These are phyloP conservation scores for Pythium phragmiticola DNA, from an alignment of 352 stramenopile species.

Conservation along the genomic window DNA sequence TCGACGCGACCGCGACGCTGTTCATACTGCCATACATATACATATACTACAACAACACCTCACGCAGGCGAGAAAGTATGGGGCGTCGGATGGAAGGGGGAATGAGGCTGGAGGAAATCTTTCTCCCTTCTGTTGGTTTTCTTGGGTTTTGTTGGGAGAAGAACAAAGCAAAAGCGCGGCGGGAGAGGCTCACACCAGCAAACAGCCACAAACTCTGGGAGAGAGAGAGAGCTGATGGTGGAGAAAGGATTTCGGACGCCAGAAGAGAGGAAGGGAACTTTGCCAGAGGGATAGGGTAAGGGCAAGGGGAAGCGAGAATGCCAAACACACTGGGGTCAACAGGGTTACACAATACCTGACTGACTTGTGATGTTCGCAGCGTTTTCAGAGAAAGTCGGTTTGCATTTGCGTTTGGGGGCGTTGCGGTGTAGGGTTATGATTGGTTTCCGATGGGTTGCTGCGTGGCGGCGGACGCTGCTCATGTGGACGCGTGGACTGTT, in stretches of 20 bases:
- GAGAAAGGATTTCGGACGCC: slow-evolving; percentile 1
- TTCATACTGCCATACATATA: slow-evolving; percentile 32
- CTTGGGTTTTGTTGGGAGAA: slow-evolving; percentile 1
- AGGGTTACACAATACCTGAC: neutral
- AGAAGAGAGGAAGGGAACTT: neutral
- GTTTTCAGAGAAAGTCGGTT: slow-evolving; percentile 17
- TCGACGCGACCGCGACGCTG: slow-evolving; percentile 22
- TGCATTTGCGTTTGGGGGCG: neutral
- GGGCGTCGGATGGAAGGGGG: neutral
- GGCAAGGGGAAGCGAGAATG: slow-evolving; percentile 5
- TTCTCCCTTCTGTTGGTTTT: slow-evolving; percentile 4
- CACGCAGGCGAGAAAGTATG: neutral
- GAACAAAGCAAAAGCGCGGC: neutral
- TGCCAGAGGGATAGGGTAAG: slow-evolving; percentile 14
- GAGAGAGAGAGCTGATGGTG: slow-evolving; percentile 13
- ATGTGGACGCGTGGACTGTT: too few relatives aligned
- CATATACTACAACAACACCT: neutral
- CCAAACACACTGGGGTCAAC: neutral
- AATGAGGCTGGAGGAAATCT: slow-evolving; percentile 13
- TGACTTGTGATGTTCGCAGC: neutral
- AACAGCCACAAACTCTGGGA: neutral
- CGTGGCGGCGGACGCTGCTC: too few relatives aligned
- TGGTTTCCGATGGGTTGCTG: neutral
- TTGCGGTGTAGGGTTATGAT: slow-evolving; percentile 9
- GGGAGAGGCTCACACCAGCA: slow-evolving; percentile 5